A percentile compares a stretch with the other conserved stretches of the same genome.
Evolutionary conservation across 2,329 filamentous ascomycete genomes (phyloP).

Genomic region (Hypoxylon sp.): DNA sequence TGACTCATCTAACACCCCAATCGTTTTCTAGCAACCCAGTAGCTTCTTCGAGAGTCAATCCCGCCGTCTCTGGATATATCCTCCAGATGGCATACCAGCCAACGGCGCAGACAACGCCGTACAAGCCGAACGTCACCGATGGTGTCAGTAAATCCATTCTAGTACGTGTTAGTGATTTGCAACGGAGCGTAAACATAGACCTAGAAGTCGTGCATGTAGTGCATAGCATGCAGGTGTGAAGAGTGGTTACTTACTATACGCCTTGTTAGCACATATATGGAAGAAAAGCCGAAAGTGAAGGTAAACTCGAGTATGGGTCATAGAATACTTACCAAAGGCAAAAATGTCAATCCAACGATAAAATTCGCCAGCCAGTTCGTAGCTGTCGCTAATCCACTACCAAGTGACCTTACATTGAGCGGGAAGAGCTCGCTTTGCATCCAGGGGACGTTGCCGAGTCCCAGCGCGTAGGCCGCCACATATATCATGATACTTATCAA

Average conservation of each 20-base stretch:
- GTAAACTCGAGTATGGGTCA: constrained; percentile 57
- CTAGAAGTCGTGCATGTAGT: background rate
- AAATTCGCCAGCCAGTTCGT: constrained; percentile 94
- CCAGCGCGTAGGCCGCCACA: constrained; percentile 87
- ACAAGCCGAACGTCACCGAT: constrained; percentile 84
- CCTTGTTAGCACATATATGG: constrained; percentile 21
- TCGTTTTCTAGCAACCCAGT: constrained; percentile 78
- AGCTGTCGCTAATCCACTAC: constrained; percentile 80
- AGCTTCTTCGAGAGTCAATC: constrained; percentile 85
- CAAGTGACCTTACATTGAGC: constrained; percentile 78
- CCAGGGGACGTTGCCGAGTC: constrained; percentile 94
- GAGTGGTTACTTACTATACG: constrained; percentile 32
- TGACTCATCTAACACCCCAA: constrained; percentile 75
- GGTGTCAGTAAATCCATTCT: constrained; percentile 70
- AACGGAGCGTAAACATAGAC: background rate
- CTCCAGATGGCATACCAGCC: constrained; percentile 79
- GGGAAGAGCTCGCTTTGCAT: constrained; percentile 96
- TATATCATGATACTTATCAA: constrained; percentile 85
- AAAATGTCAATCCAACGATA: constrained; percentile 85
- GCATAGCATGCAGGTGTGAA: background rate
- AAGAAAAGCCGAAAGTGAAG: background rate
- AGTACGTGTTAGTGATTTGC: constrained; percentile 20
- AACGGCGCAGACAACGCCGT: constrained; percentile 77
- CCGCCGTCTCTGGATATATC: constrained; percentile 90
- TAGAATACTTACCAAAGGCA: constrained; percentile 76